These are phyloP conservation scores for Lachnellula subtilissima DNA, from an alignment of 2,329 filamentous ascomycete genomes.

Conservation along the genomic window DNA sequence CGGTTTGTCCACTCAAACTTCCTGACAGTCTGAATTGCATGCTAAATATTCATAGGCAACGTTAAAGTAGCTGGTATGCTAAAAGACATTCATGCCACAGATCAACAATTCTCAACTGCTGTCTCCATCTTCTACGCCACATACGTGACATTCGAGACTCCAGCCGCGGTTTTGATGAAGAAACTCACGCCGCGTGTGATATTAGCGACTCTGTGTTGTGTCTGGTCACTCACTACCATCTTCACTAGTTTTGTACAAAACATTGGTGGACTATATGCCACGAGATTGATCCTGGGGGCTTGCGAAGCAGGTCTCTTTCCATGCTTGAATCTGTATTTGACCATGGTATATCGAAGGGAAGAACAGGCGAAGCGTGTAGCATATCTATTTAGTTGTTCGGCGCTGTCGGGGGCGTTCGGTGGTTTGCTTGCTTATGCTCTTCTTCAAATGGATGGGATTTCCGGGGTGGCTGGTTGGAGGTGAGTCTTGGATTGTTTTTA, in stretches of 20 bases:
- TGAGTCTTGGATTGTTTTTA: constrained; percentile 35
- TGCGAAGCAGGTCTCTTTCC: constrained; percentile 48
- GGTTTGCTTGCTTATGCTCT: constrained; percentile 50
- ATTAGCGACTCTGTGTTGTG: constrained; percentile 27
- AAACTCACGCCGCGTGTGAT: constrained; percentile 40
- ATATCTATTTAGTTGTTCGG: constrained; percentile 49
- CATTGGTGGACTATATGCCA: constrained; percentile 39
- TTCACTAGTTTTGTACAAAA: constrained; percentile 42
- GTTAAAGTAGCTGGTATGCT: constrained; percentile 20
- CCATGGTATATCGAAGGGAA: constrained; percentile 51
- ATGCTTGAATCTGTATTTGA: constrained; percentile 43
- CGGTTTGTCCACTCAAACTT: constrained; percentile 2
- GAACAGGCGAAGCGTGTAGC: constrained; percentile 52
- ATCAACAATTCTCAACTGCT: constrained; percentile 17
- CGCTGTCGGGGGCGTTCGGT: constrained; percentile 46
- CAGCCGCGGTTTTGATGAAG: constrained; percentile 44
- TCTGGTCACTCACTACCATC: constrained; percentile 45
- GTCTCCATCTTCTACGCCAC: constrained; percentile 49
- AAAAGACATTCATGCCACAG: constrained; percentile 14
- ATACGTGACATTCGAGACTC: constrained; percentile 46
- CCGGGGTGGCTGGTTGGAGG: constrained; percentile 41
- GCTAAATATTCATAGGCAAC: constrained; percentile 39
- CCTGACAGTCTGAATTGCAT: background rate
- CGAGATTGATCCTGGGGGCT: constrained; percentile 43
- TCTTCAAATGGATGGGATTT: constrained; percentile 41